Evolutionary conservation across 2,329 filamentous ascomycete species (phyloP), one percentile per base, ranked within the genome.

Genomic region (Gnomoniopsis smithogilvyi): DNA sequence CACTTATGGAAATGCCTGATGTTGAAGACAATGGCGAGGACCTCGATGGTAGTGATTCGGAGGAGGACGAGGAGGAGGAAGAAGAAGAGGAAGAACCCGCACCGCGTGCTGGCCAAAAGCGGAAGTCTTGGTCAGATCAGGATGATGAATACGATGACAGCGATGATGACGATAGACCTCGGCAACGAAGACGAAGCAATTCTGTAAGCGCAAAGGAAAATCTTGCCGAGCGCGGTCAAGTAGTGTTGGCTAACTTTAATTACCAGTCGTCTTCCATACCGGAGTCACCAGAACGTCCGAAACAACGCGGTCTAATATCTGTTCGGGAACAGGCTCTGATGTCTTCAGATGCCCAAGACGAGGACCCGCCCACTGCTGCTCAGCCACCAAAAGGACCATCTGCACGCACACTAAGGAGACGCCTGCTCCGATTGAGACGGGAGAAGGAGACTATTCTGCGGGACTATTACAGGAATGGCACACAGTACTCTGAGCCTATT

Each of bases 401-500:
- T 0, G 85, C 91, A 8, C 85, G 86, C 62, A 81, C 84, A 8
- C 78, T 97, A 55, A 84, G 91, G 62, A 84, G 86, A 64, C 87
- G 88, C 50, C 80, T 98, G 3, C 73, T 96, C 41, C 86, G 86
- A 60, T 78, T 97, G 66, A 87, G 91, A 56, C 80, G 85, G 62
- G 89, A 93, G 67, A 88, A 97, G 65, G 91, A 96, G 72, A 73
- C 76, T 0, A 80, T 93, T 1, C 78, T 98, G 41, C 85, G 89
- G 52, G 82, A 85, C 63, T 98, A 99, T 74, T 97, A 98, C 75
- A 83, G 86, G 30, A 82, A 91, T 33, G 95, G 95, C 45, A 88
- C 91, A 2, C 96, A 92, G 2, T 97, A 96, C 70, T 94, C 94
- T 0, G 95, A 99, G 70, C 95, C 95, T 1, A 91, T 98, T 57